phyloP scores from a whole-genome alignment of 2,329 filamentous ascomycete genomes.

The Nakataea oryzae region DNA sequence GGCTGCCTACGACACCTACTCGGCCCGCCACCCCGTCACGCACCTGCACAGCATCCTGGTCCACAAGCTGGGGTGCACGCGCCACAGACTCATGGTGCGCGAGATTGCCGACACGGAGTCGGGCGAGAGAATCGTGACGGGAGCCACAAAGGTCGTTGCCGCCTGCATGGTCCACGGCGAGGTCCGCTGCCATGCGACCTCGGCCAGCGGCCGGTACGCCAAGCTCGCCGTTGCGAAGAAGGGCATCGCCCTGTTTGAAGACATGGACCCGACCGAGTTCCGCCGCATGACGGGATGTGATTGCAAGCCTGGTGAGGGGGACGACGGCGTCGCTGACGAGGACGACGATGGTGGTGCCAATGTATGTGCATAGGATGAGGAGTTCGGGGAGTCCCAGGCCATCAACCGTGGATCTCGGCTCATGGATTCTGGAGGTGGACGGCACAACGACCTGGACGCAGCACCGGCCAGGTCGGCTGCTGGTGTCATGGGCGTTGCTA shows the following conservation, averaged over 20 bases:
- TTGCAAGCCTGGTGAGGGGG: constrained; percentile 31
- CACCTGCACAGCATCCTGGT: constrained; percentile 55
- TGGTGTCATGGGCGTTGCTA: not conserved
- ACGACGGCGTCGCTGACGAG: constrained; percentile 5
- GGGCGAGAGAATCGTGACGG: constrained; percentile 17
- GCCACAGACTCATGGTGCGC: constrained; percentile 43
- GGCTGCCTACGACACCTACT: constrained; percentile 76
- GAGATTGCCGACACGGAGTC: constrained; percentile 28
- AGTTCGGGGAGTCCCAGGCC: not conserved
- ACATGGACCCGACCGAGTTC: constrained; percentile 44
- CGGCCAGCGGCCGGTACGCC: constrained; percentile 60
- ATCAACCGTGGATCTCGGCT: too few species aligned
- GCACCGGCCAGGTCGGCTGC: not conserved
- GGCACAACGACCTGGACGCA: not conserved
- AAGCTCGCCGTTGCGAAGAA: constrained; percentile 56
- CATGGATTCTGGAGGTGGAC: not conserved
- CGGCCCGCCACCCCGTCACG: constrained; percentile 76
- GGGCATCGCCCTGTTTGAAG: constrained; percentile 38
- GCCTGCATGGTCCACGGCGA: constrained; percentile 67
- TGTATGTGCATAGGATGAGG: not conserved
- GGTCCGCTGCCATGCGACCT: constrained; percentile 51
- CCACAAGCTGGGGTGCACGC: constrained; percentile 52
- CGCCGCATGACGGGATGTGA: constrained; percentile 49
- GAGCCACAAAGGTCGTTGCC: constrained; percentile 44
- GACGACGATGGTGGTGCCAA: not conserved